These are phyloP conservation scores for Mucor sp. DNA, from an alignment of 371 early-diverging fungal genomes.

Conservation along the genomic window DNA sequence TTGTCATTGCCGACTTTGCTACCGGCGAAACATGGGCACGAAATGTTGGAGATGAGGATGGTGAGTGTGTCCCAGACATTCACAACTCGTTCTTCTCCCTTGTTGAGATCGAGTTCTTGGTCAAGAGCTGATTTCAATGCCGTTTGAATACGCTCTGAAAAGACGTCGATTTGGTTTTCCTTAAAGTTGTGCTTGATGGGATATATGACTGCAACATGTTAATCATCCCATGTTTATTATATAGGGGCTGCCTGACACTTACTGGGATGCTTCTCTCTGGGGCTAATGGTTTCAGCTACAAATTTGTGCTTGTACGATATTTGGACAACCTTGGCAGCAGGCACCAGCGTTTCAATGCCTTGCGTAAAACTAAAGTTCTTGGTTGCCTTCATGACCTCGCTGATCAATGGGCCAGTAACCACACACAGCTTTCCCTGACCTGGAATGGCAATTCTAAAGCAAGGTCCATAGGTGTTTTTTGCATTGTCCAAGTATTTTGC, in stretches of 20 bases:
- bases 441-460: slow-evolving; percentile 17
- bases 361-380: slow-evolving; percentile 20
- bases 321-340: slow-evolving; percentile 12
- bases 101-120: slow-evolving; percentile 15
- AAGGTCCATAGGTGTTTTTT: slow-evolving; percentile 16
- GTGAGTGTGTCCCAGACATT: slow-evolving; percentile 18
- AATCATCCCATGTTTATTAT: neutral
- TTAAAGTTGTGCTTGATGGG: slow-evolving; percentile 42
- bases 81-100: slow-evolving; percentile 24
- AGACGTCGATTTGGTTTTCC: slow-evolving; percentile 31
- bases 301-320: slow-evolving; percentile 24
- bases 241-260: neutral
- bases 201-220: slow-evolving; percentile 15
- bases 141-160: slow-evolving; percentile 32
- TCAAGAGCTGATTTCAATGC: slow-evolving; percentile 18
- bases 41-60: slow-evolving; percentile 27
- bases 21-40: slow-evolving; percentile 40
- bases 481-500: slow-evolving; percentile 13
- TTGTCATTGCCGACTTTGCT: slow-evolving; percentile 21
- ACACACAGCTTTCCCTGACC: slow-evolving; percentile 18
- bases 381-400: slow-evolving; percentile 23
- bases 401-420: slow-evolving; percentile 18
- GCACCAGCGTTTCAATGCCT: slow-evolving; percentile 22
- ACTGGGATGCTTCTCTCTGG: slow-evolving; percentile 26
- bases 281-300: slow-evolving; percentile 4